phyloP scores from a whole-genome alignment of 371 early-diverging fungal genomes.

The Mortierella sp. region DNA sequence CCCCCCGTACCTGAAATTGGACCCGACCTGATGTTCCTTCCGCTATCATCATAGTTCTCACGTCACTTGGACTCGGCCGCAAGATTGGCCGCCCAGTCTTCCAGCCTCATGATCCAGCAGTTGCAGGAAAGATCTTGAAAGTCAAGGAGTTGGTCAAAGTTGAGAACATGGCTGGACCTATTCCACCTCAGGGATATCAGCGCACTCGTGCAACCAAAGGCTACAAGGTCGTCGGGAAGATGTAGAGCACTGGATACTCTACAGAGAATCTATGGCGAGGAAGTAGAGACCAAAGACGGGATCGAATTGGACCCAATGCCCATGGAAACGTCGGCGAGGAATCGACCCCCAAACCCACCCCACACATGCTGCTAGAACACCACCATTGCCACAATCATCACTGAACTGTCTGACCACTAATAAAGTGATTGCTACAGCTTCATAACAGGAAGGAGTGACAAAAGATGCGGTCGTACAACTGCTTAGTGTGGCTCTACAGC shows the following conservation, averaged over 20 bases:
- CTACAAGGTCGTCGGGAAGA: slow-evolving; percentile 66
- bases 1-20: neutral
- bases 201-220: slow-evolving; percentile 62
- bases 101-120: slow-evolving; percentile 66
- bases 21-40: neutral
- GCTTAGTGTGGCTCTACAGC: too few species aligned
- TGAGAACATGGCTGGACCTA: slow-evolving; percentile 65
- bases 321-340: too few species aligned
- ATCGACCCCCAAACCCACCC: too few species aligned
- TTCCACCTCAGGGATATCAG: slow-evolving; percentile 59
- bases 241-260: slow-evolving; percentile 7
- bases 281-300: too few species aligned
- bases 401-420: too few species aligned
- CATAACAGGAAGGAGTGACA: too few species aligned
- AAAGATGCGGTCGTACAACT: too few species aligned
- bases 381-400: too few species aligned
- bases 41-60: slow-evolving; percentile 53
- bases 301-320: too few species aligned
- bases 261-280: too few species aligned
- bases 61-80: slow-evolving; percentile 65
- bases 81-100: slow-evolving; percentile 67
- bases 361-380: too few species aligned
- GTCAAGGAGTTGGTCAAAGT: slow-evolving; percentile 84
- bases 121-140: slow-evolving; percentile 83
- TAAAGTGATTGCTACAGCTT: too few species aligned